Conservation (phyloP, 345 rosid genomes). For the Atalantia buxifolia region DNA sequence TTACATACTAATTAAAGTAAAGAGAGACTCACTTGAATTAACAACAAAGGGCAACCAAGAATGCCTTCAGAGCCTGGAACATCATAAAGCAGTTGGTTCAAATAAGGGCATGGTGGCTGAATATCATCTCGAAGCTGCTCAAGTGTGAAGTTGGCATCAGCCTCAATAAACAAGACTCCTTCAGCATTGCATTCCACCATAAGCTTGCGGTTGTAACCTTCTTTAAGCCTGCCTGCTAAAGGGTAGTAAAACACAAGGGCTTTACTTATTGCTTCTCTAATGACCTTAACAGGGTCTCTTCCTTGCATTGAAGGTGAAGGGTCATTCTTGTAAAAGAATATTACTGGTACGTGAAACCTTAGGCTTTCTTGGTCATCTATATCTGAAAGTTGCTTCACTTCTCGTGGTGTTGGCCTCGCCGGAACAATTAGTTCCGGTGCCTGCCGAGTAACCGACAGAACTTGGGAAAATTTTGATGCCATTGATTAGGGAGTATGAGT, state of each 20-base stretch:
- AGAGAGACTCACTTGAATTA: conserved; percentile 6
- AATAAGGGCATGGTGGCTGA: background rate
- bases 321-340: conserved; percentile 1
- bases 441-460: background rate
- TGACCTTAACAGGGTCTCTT: background rate
- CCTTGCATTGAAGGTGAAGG: background rate
- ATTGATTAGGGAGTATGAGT: background rate
- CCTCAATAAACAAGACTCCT: conserved; percentile 11
- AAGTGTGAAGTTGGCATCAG: conserved; percentile 4
- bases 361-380: conserved; percentile 10
- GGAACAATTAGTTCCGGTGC: background rate
- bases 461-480: background rate
- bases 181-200: conserved; percentile 9
- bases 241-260: conserved; percentile 13
- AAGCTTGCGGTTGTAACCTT: conserved; percentile 2
- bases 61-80: conserved; percentile 6
- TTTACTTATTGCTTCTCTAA: background rate
- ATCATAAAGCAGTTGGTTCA: conserved; percentile 5
- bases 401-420: background rate
- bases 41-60: background rate
- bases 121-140: background rate
- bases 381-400: background rate
- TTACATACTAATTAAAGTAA: too few relatives aligned
- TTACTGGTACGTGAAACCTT: background rate
- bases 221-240: conserved; percentile 4